Base-by-base conservation (phyloP, 1,139 yeast species). In the Scheffersomyces illinoinensis region DNA sequence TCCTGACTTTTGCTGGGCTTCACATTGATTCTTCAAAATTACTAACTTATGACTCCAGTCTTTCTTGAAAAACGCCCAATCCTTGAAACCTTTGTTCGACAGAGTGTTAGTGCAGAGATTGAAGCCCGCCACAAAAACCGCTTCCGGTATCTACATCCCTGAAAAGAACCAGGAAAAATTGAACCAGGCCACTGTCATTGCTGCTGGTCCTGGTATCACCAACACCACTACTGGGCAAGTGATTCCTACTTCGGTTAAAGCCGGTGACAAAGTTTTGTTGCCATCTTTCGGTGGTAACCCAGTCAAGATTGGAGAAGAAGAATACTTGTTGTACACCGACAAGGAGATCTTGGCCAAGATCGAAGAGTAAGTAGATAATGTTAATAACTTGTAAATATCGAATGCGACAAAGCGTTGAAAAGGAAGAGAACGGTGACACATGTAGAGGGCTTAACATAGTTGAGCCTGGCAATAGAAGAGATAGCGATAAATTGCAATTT, bases 101-200 rank as follows among this genome's bases (percentile, higher is more conserved):
- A 90, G 98, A 80, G 95, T 95, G 61, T 86, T 95, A 66, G 97
- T 95, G 64, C 97, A 93, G 82, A 90, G 97, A 78, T 79, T 91
- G 72, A 93, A 93, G 85, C 97, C 97, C 61, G 88, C 92, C 71
- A 85, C 95, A 69, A 86, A 93, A 82, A 95, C 99, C 60, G 91
- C 97, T 58, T 89, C 97, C 54, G 99, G 99, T 71, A 87, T 95
- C 72, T 92, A 88, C 82, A 90, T 95, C 66, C 99, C 99, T 64
- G 99, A 95, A 81, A 92, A 92, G 83, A 93, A 93, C 83, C 96
- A 90, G 70, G 96, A 92, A 77, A 95, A 95, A 81, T 86, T 92
- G 74, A 91, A 91, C 83, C 86, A 88, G 72, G 96, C 89, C 58
- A 87, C 87, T 57, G 96, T 90, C 59, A 75, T 90, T 67, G 91